Evolutionary conservation across 2,329 filamentous ascomycete genomes (phyloP), one percentile per base, ranked within the genome.

Genomic region (Plectosphaerella plurivora): DNA sequence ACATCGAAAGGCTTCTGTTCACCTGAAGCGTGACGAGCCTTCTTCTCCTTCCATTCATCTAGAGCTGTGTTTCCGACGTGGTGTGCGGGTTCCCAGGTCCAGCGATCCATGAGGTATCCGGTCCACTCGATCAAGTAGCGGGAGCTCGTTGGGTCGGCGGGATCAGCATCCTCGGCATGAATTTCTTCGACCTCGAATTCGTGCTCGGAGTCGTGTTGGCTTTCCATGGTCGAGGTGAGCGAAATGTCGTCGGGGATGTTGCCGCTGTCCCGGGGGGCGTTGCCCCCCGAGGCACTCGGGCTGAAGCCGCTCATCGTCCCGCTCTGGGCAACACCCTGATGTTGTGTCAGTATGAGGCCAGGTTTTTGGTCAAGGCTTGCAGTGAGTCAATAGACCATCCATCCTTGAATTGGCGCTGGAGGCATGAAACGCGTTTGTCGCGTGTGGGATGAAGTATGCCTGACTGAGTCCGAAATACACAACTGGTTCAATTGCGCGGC

Each of bases 171-270:
- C 55, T 83, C 74, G 0, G 75, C 74, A 6, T 84, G 66, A 41
- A 87, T 75, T 11, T 67, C 65, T 41, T 79, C 75, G 6, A 85
- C 74, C 6, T 68, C 62, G 63, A 77, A 84, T 54, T 78, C 75
- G 5, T 72, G 65, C 15, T 74, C 68, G 10, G 69, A 63, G 4
- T 74, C 71, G 37, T 58, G 50, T 7, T 61, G 58, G 18, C 66
- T 63, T 14, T 63, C 62, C 11, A 66, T 55, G 3, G 70, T 68
- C 10, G 70, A 73, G 3, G 65, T 59, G 24, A 70, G 20, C 5
- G 66, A 69, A 16, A 62, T 52, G n/a, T 55, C 58, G 33, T 71
- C 66, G 14, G 62, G 57, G 3, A 49, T n/a, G 5, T 18, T 36
- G 28, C 28, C 22, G 28, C 28, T 8, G 8, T 33, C 28, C 28